Evolutionary conservation across 1,284 basidiomycete species (phyloP).

Genomic region (Rhodotorula sp.): DNA sequence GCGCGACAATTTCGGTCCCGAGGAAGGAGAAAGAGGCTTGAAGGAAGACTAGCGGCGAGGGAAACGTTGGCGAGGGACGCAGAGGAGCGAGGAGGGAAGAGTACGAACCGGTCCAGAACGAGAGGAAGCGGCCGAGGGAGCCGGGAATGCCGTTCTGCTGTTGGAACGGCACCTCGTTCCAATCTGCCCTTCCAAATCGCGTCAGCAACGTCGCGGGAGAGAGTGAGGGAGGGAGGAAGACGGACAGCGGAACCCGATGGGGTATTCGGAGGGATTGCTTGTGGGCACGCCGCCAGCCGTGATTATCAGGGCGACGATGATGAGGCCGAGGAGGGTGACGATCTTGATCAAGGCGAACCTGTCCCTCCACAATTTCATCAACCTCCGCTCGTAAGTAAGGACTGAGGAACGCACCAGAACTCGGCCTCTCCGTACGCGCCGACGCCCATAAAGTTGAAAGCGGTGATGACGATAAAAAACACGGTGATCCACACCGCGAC

Average conservation of each 20-base stretch:
- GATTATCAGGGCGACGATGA: conserved; percentile 54
- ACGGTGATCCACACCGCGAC: conserved; percentile 32
- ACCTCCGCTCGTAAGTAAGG: background rate
- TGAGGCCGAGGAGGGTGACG: conserved; percentile 28
- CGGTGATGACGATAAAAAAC: conserved; percentile 26
- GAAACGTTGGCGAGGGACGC: too few species aligned
- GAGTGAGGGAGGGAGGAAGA: conserved; percentile 42
- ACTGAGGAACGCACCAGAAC: conserved; percentile 21
- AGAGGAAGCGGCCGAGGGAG: conserved; percentile 48
- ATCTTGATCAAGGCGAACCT: conserved; percentile 38
- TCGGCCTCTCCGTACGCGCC: conserved; percentile 33
- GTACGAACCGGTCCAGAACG: too few species aligned
- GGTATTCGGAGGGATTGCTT: conserved; percentile 59
- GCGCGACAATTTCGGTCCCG: conserved; percentile 77
- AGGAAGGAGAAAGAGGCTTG: conserved; percentile 56
- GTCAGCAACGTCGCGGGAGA: conserved; percentile 12
- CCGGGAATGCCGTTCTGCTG: conserved; percentile 48
- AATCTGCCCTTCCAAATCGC: conserved; percentile 47
- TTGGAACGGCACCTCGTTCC: conserved; percentile 63
- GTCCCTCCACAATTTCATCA: background rate
- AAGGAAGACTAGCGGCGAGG: conserved; percentile 27
- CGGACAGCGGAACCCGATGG: conserved; percentile 47
- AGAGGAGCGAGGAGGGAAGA: too few species aligned
- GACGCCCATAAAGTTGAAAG: conserved; percentile 35
- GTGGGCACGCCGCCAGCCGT: conserved; percentile 56